A percentile compares a stretch with the other conserved stretches of the same genome.
Evolutionary conservation across 805 yeast genomes (phyloP).

Genomic region (Candida sithepensis): DNA sequence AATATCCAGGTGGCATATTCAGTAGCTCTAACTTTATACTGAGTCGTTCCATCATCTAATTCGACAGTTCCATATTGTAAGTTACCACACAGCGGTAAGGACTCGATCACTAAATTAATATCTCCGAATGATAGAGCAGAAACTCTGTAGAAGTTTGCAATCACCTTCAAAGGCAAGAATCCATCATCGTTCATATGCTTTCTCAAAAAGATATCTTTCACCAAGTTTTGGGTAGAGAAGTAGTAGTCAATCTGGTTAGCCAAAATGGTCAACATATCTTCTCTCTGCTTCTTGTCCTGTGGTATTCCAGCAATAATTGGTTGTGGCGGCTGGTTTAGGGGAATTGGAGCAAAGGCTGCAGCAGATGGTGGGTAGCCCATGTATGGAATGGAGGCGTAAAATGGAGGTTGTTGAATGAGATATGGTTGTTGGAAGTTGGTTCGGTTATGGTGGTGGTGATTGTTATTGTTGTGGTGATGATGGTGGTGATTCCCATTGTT

Average conservation of each 20-base stretch:
- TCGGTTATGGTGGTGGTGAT: slow-evolving; percentile 10
- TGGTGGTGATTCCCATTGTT: slow-evolving; percentile 6
- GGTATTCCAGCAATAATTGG: slow-evolving; percentile 14
- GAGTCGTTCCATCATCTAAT: slow-evolving; percentile 37
- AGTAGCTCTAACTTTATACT: slow-evolving; percentile 53
- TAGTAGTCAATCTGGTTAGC: slow-evolving; percentile 81
- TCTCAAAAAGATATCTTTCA: slow-evolving; percentile 80
- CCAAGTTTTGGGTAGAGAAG: slow-evolving; percentile 80
- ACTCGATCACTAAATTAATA: slow-evolving; percentile 46
- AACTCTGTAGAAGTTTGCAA: slow-evolving; percentile 75
- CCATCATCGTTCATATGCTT: slow-evolving; percentile 78
- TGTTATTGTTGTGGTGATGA: slow-evolving; percentile 14
- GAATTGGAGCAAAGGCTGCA: slow-evolving; percentile 14
- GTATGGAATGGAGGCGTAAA: slow-evolving; percentile 24
- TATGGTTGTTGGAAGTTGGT: slow-evolving; percentile 20
- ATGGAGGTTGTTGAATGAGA: slow-evolving; percentile 21
- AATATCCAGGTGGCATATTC: slow-evolving; percentile 70
- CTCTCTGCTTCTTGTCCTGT: slow-evolving; percentile 19
- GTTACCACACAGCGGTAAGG: slow-evolving; percentile 50
- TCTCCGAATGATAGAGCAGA: slow-evolving; percentile 61
- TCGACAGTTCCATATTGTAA: slow-evolving; percentile 35
- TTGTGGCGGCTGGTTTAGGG: slow-evolving; percentile 15
- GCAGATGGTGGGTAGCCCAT: slow-evolving; percentile 17
- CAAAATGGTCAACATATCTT: slow-evolving; percentile 19
- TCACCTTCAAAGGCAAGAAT: slow-evolving; percentile 57